phyloP scores from a whole-genome alignment of 1,284 basidiomycete species.

The Tylopilus sp. region DNA sequence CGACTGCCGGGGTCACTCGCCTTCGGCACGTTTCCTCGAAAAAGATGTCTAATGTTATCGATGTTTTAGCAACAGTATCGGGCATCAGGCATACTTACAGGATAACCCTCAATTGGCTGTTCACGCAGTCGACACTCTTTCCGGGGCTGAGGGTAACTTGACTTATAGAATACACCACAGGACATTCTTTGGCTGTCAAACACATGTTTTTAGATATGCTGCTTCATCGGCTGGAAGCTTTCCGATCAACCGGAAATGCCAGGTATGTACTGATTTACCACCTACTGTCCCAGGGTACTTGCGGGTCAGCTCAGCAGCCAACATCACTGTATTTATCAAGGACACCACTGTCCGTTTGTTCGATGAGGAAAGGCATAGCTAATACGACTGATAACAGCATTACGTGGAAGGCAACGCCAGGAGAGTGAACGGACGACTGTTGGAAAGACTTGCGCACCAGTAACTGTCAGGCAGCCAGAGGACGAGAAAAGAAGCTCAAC shows the following conservation, averaged over 20 bases:
- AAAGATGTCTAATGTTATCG: constrained; percentile 16
- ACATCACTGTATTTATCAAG: constrained; percentile 40
- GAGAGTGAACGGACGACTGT: constrained; percentile 54
- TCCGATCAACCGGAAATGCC: constrained; percentile 48
- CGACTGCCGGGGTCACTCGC: too few relatives aligned
- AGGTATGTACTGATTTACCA: constrained; percentile 41
- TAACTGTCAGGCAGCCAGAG: constrained; percentile 52
- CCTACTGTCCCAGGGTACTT: constrained; percentile 6
- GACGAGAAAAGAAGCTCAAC: constrained; percentile 58
- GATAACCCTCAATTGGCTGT: constrained; percentile 40
- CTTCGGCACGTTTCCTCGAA: constrained; percentile 15
- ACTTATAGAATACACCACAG: constrained; percentile 45
- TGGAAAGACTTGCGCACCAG: constrained; percentile 54
- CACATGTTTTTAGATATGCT: constrained; percentile 54
- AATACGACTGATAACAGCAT: constrained; percentile 53
- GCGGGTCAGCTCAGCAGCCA: constrained; percentile 33
- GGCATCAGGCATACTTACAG: constrained; percentile 42
- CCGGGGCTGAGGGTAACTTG: constrained; percentile 56
- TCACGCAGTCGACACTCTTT: constrained; percentile 35
- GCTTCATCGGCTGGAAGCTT: constrained; percentile 25
- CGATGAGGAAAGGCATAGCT: constrained; percentile 47
- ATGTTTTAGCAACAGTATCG: constrained; percentile 37
- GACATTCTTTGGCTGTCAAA: constrained; percentile 41
- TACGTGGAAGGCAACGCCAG: constrained; percentile 39
- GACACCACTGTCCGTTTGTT: constrained; percentile 51